Evolutionary conservation across 305 asterid genomes (phyloP), one percentile per base, ranked within the genome.

Genomic region (Fraxinus baroniana): DNA sequence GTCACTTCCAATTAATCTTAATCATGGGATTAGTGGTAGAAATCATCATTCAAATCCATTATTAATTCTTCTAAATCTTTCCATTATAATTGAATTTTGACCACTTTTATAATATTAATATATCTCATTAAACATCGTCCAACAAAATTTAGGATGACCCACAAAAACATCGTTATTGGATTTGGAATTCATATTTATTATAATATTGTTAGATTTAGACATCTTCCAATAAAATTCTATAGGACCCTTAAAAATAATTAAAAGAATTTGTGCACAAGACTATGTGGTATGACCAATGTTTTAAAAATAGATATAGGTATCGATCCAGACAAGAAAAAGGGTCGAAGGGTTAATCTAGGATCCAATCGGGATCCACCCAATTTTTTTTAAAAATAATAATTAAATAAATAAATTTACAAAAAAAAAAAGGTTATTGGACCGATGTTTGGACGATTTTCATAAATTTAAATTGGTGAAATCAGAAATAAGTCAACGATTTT

Each of bases 1-100:
- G 22, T 17, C 64, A 66, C 20, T 24, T 17, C 74, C 36, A 68
- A 28, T 24, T 28, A n/a, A 68, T 28, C 36, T 68, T 68, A 68
- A 68, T 68, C 74, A 68, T 68, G 74, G 74, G 74, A 68, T 68
- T 68, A 68, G 74, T 68, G 74, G 36, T 68, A 68, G 37, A 4
- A 26, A 68, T 68, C 36, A 68, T 68, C 74, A 68, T 68, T 68
- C 20, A 28, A 68, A 68, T 68, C 74, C 74, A 68, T 7, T 60
- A 60, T 60, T 60, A 60, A 20, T 22, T 8, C 30, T 6, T 68
- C 18, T 26, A 28, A 68, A 68, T 26, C 74, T 26, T 10, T 24
- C 37, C 36, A 12, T 68, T 68, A 68, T 68, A 28, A 68, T 68
- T 68, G 74, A 33, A 68, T 68, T 68, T 68, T 68, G 74, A 68